These are phyloP conservation scores for Peniophora sp. DNA, from an alignment of 1,284 basidiomycete species.

Conservation along the genomic window DNA sequence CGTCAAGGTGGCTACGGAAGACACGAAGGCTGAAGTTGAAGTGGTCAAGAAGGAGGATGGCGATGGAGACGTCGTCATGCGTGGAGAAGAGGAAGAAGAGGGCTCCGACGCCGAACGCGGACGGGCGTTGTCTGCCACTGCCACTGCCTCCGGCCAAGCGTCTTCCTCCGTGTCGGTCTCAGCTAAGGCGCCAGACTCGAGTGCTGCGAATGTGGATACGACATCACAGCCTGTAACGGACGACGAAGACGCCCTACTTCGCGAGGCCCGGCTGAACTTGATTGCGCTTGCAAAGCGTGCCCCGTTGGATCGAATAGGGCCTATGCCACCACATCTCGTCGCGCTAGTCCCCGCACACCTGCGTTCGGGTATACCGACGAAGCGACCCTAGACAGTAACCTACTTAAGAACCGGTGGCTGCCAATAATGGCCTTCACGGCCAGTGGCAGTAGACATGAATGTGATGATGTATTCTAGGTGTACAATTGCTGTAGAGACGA, in stretches of 20 bases:
- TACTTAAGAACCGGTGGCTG: too few relatives aligned
- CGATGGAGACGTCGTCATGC: conserved; percentile 8
- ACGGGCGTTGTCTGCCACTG: too few relatives aligned
- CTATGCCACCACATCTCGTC: conserved; percentile 43
- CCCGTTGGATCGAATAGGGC: conserved; percentile 61
- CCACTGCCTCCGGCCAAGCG: too few relatives aligned
- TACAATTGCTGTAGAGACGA: too few relatives aligned
- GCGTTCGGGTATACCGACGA: too few relatives aligned
- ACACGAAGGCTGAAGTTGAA: conserved; percentile 4
- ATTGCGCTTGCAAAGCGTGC: conserved; percentile 68
- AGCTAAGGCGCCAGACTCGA: too few relatives aligned
- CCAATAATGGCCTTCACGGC: too few relatives aligned
- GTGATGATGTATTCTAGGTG: too few relatives aligned
- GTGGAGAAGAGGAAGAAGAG: conserved; percentile 4
- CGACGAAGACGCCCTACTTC: conserved; percentile 41
- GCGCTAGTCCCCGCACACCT: conserved; percentile 30
- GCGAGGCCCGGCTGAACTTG: conserved; percentile 57
- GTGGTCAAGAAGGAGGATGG: conserved; percentile 13
- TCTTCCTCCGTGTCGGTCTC: too few relatives aligned
- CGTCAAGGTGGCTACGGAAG: neutral
- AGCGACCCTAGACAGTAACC: too few relatives aligned
- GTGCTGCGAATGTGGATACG: conserved; percentile 7
- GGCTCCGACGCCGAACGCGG: neutral
- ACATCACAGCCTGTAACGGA: neutral
- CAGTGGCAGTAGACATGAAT: too few relatives aligned